phyloP scores from a whole-genome alignment of 1,284 basidiomycete species.

The Exobasidium rhododendri region DNA sequence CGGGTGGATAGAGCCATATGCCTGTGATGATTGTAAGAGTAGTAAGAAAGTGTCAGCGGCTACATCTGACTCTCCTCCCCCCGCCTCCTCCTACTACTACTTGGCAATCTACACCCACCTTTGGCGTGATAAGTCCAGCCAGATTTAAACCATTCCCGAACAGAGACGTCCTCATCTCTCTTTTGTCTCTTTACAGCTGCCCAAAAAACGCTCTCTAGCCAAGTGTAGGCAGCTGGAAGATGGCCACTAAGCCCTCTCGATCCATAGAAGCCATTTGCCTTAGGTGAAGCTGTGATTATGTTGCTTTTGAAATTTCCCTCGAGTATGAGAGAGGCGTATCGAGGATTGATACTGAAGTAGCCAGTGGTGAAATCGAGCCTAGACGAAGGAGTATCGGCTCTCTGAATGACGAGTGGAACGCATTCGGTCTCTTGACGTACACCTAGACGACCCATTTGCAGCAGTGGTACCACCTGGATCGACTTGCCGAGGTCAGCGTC shows the following conservation, averaged over 20 bases:
- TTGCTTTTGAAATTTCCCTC: conserved; percentile 60
- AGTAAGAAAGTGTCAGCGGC: neutral
- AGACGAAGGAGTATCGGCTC: neutral
- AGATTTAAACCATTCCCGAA: conserved; percentile 76
- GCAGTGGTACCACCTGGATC: conserved; percentile 49
- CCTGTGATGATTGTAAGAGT: conserved; percentile 59
- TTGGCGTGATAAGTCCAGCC: conserved; percentile 99
- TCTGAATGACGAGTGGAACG: conserved; percentile 32
- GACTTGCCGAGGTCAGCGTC: neutral
- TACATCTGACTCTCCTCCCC: conserved; percentile 1
- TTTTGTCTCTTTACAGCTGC: conserved; percentile 56
- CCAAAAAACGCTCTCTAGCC: conserved; percentile 82
- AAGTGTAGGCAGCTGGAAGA: conserved; percentile 91
- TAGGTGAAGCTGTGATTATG: conserved; percentile 81
- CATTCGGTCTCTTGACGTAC: conserved; percentile 55
- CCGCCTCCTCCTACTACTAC: conserved; percentile 7
- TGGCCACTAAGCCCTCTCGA: conserved; percentile 83
- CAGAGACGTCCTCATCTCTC: neutral
- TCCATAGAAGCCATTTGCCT: conserved; percentile 84
- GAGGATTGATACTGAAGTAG: conserved; percentile 83
- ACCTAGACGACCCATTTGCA: conserved; percentile 56
- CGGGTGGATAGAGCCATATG: conserved; percentile 71
- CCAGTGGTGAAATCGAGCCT: conserved; percentile 68
- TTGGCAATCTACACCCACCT: conserved; percentile 60
- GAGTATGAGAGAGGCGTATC: conserved; percentile 60